Evolutionary conservation across 331 rosid genomes (phyloP).

Genomic region (Acacia concinna): DNA sequence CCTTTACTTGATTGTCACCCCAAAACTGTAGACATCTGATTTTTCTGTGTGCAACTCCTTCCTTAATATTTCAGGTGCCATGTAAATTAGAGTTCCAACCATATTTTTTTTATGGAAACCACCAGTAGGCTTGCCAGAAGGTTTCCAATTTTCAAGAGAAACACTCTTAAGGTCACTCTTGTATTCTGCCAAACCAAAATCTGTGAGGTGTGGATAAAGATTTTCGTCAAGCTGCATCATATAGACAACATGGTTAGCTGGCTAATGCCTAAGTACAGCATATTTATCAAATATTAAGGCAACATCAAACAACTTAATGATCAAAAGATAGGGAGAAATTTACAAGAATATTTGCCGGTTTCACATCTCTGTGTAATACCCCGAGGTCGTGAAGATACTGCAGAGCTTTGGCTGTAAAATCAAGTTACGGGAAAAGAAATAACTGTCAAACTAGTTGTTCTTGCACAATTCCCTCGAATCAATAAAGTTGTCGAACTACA

Average conservation of each 20-base stretch:
- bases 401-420: constrained; percentile 82
- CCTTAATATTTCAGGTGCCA: constrained; percentile 94
- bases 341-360: constrained; percentile 94
- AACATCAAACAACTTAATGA: constrained; percentile 16
- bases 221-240: constrained; percentile 72
- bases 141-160: constrained; percentile 75
- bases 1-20: constrained; percentile 77
- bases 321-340: constrained; percentile 40
- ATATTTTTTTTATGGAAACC: constrained; percentile 90
- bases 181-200: constrained; percentile 93
- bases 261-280: constrained; percentile 22
- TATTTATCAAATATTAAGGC: constrained; percentile 7
- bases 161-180: constrained; percentile 60
- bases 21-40: constrained; percentile 92
- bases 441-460: constrained; percentile 29
- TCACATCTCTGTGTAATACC: constrained; percentile 93
- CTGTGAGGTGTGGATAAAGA: constrained; percentile 76
- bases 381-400: constrained; percentile 87
- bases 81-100: constrained; percentile 91
- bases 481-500: constrained; percentile 4
- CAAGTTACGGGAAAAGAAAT: constrained; percentile 32
- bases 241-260: constrained; percentile 21
- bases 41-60: constrained; percentile 82
- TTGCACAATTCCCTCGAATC: background rate
- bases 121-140: constrained; percentile 93